Base-by-base conservation (phyloP, 768 basidiomycete genomes). In the Boletus vermiculosoides region DNA sequence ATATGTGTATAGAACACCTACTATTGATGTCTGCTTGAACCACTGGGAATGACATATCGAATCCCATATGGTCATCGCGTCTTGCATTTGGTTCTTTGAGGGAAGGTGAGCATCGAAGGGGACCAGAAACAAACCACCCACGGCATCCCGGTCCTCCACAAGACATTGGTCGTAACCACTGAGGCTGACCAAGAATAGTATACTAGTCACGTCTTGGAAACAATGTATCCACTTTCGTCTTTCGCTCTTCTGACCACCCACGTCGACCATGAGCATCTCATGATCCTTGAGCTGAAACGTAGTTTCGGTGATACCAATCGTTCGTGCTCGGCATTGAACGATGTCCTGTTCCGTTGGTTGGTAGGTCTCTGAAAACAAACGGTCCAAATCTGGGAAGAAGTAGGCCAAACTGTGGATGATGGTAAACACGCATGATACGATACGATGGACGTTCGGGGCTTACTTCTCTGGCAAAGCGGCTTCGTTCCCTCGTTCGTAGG, bases 61-160 rank as follows among this genome's bases (percentile, higher is more conserved):
- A 64, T 98, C 94, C 88, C 94, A 98, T 49, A 98, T 92, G n/a
- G 92, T 92, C 86, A 98, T 90, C 5, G 94, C 92, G 61, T 98
- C 94, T 77, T 95, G 91, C 94, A 98, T 96, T 86, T 96, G 94
- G 69, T 98, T 98, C 89, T 94, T 66, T 8, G 31, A 36, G 25
- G 18, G 20, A 33, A 50, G 1, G 34, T 59, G 45, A 41, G 34
- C 18, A 13, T 48, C 46, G 41, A 61, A 28, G 57, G 33, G 31
- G 30, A 12, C 11, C 16, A 42, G 31, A 25, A 53, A 53, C 2
- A 40, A 23, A 54, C 16, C 10, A 80, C 90, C 56, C 66, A 93
- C 91, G 61, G 91, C 90, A 71, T 94, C 90, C 73, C 84, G 86
- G 66, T 97, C 94, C 71, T 96, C 94, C 36, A 95, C 89, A 41